A percentile compares a stretch with the other conserved stretches of the same genome.
Evolutionary conservation across 805 yeast genomes (phyloP).

Genomic region (Scheffersomyces lignosus): DNA sequence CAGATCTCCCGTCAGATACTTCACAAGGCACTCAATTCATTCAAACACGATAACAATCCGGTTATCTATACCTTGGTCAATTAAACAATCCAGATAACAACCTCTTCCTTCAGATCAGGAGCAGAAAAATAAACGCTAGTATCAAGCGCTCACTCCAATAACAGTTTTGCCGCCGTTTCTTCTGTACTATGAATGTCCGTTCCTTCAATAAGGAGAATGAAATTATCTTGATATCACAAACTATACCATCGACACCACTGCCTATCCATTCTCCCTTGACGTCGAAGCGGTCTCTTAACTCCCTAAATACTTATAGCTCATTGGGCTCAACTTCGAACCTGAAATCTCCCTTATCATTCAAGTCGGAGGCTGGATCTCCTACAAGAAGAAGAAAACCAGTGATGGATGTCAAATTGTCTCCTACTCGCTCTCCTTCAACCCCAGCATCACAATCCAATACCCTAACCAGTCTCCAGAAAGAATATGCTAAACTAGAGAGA

Average conservation of each 20-base stretch:
- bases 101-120: no score
- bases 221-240: conserved; percentile 9
- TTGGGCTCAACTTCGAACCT: no score
- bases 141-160: no score
- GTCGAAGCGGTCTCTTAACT: conserved; percentile 12
- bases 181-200: no score
- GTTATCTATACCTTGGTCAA: no score
- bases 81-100: no score
- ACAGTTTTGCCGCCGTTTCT: no score
- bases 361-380: conserved; percentile 1
- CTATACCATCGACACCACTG: conserved; percentile 1
- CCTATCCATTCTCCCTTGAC: conserved; percentile 9
- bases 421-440: background rate
- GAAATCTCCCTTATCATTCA: conserved; percentile 8
- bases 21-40: no score
- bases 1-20: no score
- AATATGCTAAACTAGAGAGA: conserved; percentile 15
- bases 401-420: background rate
- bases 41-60: no score
- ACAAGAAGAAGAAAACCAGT: conserved; percentile 5
- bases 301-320: conserved; percentile 8
- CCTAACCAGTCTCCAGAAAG: conserved; percentile 8
- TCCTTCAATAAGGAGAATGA: conserved; percentile 12
- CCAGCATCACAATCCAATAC: background rate
- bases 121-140: no score